phyloP scores from a whole-genome alignment of 2,329 filamentous ascomycete species.

The Sarocladium kiliense region DNA sequence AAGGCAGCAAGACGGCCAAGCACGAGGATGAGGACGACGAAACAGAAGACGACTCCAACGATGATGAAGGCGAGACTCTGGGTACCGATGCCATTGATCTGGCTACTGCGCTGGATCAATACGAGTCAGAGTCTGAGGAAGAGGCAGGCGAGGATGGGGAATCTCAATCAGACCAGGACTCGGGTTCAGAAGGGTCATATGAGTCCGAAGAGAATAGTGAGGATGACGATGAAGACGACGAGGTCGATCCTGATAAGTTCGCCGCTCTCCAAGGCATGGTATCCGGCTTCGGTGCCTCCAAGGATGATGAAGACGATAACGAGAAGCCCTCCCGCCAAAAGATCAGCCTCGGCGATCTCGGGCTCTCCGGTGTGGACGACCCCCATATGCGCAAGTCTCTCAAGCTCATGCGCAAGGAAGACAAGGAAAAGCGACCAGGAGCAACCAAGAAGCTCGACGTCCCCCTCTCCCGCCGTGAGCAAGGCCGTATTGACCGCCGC shows the following conservation, averaged over 20 bases:
- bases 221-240: constrained; percentile 39
- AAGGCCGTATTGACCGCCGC: constrained; percentile 75
- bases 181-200: constrained; percentile 35
- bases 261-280: constrained; percentile 65
- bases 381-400: constrained; percentile 72
- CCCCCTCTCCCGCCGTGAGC: constrained; percentile 78
- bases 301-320: constrained; percentile 51
- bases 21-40: constrained; percentile 43
- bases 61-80: constrained; percentile 53
- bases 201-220: constrained; percentile 38
- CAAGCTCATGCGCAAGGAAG: constrained; percentile 65
- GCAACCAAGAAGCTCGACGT: constrained; percentile 67
- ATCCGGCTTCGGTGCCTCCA: constrained; percentile 49
- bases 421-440: constrained; percentile 42
- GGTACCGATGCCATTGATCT: constrained; percentile 56
- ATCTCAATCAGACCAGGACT: constrained; percentile 32
- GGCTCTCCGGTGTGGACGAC: constrained; percentile 65
- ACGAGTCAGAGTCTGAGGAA: constrained; percentile 43
- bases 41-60: constrained; percentile 48
- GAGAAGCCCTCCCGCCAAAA: constrained; percentile 56
- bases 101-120: constrained; percentile 51
- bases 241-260: constrained; percentile 49
- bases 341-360: constrained; percentile 70
- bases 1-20: constrained; percentile 38
- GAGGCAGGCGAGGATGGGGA: constrained; percentile 38